Base-by-base conservation (phyloP, 805 yeast species). In the Candida taoyuanica region DNA sequence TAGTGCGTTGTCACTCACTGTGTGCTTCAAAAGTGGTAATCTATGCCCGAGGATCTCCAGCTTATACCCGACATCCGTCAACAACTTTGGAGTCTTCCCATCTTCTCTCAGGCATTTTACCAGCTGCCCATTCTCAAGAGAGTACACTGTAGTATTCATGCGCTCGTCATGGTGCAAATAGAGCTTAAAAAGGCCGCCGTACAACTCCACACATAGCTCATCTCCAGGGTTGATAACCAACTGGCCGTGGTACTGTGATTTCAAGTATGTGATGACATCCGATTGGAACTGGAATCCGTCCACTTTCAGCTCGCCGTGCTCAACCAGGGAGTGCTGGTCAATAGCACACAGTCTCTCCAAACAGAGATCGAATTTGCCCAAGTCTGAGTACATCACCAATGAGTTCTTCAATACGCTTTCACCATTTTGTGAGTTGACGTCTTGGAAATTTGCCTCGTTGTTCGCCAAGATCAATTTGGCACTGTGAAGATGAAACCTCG, bases 401-500 rank as follows among this genome's bases (percentile, higher is more conserved):
- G 45, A 31, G 29, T 44, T 44, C 26, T 26, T 39, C 29, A 55
- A 28, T 6, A 55, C 44, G 21, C 45, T 46, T 16, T 41, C 46
- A 5, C 43, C 39, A n/a, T 36, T 47, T 8, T 13, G 15, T 8
- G 40, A 34, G 21, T 47, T 40, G n/a, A 17, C 31, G 35, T 50
- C 49, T 8, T 43, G 39, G 39, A 53, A 53, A 3, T 39, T 31
- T 13, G 52, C 44, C 35, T 53, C 52, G 32, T 52, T 52, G 36
- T 53, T 53, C 3, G 58, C 57, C 35, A 55, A 21, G 17, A 55
- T 52, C 33, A 53, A 33, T 29, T 47, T 50, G 13, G 43, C 50
- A 11, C 41, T 49, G 37, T 44, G 41, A 6, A 51, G 21, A 17
- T 36, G 33, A 21, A 42, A 32, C 34, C 42, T 33, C 16, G 52